These are phyloP conservation scores for Trichoderma simmonsii DNA, from an alignment of 2,329 filamentous ascomycete genomes.

Conservation along the genomic window DNA sequence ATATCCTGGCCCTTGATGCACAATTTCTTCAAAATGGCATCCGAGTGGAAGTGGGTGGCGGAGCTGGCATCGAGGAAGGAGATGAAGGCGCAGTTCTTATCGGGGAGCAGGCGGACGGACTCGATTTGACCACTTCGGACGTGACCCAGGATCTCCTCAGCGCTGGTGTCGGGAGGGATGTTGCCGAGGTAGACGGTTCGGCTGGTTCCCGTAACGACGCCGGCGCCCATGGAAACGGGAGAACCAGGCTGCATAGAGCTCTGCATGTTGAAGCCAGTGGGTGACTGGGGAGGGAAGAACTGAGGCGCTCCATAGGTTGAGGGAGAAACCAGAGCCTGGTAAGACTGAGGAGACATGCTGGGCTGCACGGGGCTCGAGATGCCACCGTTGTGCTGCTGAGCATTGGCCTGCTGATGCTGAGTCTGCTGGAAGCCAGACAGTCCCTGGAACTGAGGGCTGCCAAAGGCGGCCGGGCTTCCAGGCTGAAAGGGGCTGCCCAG, in stretches of 20 bases:
- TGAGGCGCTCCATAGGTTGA: conserved; percentile 78
- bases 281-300: conserved; percentile 85
- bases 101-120: conserved; percentile 91
- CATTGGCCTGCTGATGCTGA: conserved; percentile 50
- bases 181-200: conserved; percentile 97
- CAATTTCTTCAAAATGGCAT: conserved; percentile 99
- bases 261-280: conserved; percentile 68
- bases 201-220: conserved; percentile 84
- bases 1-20: conserved; percentile 98
- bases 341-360: conserved; percentile 76
- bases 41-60: conserved; percentile 97
- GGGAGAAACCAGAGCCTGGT: conserved; percentile 81
- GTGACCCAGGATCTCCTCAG: conserved; percentile 94
- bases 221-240: conserved; percentile 72
- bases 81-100: conserved; percentile 99
- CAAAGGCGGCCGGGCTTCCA: conserved; percentile 84
- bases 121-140: conserved; percentile 97
- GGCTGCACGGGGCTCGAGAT: conserved; percentile 73
- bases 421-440: conserved; percentile 70
- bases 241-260: conserved; percentile 63
- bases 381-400: conserved; percentile 57
- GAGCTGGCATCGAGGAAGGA: conserved; percentile 98
- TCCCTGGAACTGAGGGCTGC: conserved; percentile 86
- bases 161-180: conserved; percentile 94
- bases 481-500: conserved; percentile 97